phyloP scores from a whole-genome alignment of 108 stramenopile species.

The Cyclotella atomus region DNA sequence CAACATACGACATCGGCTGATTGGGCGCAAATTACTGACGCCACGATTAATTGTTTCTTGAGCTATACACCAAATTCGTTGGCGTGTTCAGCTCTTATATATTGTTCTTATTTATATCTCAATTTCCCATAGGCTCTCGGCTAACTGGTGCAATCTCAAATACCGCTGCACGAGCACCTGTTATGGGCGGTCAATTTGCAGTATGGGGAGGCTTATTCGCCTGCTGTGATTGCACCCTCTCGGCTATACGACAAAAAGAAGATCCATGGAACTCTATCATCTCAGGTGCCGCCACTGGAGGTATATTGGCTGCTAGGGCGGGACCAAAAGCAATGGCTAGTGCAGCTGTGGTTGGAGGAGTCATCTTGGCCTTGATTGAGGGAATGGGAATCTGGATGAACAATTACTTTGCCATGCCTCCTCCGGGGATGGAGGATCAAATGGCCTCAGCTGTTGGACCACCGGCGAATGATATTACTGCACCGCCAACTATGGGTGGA shows the following conservation, averaged over 20 bases:
- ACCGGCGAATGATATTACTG: slow-evolving; percentile 78
- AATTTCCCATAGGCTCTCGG: slow-evolving; percentile 43
- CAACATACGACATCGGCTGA: no score
- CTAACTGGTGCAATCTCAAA: slow-evolving; percentile 79
- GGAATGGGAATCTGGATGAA: slow-evolving; percentile 91
- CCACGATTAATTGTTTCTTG: no score
- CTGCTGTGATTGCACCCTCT: slow-evolving; percentile 94
- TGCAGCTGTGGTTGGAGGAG: slow-evolving; percentile 94
- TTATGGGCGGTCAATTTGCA: slow-evolving; percentile 93
- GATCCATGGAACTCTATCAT: slow-evolving; percentile 99
- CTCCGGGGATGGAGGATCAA: slow-evolving; percentile 54
- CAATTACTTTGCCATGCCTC: slow-evolving; percentile 43
- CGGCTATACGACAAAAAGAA: slow-evolving; percentile 94
- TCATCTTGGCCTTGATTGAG: slow-evolving; percentile 96
- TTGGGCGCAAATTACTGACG: no score
- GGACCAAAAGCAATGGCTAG: slow-evolving; percentile 95
- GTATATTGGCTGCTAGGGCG: slow-evolving; percentile 93
- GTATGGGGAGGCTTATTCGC: slow-evolving; percentile 98
- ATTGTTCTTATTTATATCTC: not conserved
- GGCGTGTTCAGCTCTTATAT: not conserved
- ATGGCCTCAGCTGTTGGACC: slow-evolving; percentile 37
- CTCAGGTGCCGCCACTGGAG: slow-evolving; percentile 94
- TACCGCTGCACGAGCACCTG: slow-evolving; percentile 91
- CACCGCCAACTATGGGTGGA: slow-evolving; percentile 87
- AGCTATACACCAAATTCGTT: no score